These are phyloP conservation scores for Shiraia sp. DNA, from an alignment of 2,329 filamentous ascomycete genomes.

Conservation along the genomic window DNA sequence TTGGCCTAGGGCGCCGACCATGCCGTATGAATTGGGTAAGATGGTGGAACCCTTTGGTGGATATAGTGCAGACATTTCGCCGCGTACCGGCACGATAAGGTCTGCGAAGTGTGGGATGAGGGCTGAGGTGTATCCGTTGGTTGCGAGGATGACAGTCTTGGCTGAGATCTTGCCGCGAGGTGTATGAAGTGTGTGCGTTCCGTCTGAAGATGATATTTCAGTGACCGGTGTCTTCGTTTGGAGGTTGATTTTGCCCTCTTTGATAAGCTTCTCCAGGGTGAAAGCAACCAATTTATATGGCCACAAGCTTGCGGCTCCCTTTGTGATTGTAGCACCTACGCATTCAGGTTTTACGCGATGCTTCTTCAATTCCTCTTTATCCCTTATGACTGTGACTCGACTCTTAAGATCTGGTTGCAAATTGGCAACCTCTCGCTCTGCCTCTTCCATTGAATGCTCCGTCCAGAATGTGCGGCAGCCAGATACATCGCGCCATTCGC, in stretches of 20 bases:
- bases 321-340: constrained; percentile 66
- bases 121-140: constrained; percentile 81
- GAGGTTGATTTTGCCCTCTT: constrained; percentile 63
- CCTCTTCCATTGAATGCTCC: constrained; percentile 57
- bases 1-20: constrained; percentile 58
- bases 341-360: constrained; percentile 56
- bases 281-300: constrained; percentile 82
- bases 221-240: constrained; percentile 72
- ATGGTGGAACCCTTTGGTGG: constrained; percentile 55
- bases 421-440: constrained; percentile 54
- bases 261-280: constrained; percentile 65
- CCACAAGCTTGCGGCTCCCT: constrained; percentile 71
- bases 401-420: constrained; percentile 63
- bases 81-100: constrained; percentile 76
- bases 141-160: constrained; percentile 71
- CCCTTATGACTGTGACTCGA: constrained; percentile 46
- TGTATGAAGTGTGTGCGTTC: constrained; percentile 67
- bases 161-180: constrained; percentile 68
- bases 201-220: constrained; percentile 29
- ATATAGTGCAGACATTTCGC: constrained; percentile 69
- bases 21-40: constrained; percentile 66
- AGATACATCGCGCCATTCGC: constrained; percentile 68
- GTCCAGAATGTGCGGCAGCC: constrained; percentile 69
- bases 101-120: constrained; percentile 70
- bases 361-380: constrained; percentile 51